Base-by-base conservation (phyloP, 352 stramenopile genomes). In the Saprolegnia parasitica region DNA sequence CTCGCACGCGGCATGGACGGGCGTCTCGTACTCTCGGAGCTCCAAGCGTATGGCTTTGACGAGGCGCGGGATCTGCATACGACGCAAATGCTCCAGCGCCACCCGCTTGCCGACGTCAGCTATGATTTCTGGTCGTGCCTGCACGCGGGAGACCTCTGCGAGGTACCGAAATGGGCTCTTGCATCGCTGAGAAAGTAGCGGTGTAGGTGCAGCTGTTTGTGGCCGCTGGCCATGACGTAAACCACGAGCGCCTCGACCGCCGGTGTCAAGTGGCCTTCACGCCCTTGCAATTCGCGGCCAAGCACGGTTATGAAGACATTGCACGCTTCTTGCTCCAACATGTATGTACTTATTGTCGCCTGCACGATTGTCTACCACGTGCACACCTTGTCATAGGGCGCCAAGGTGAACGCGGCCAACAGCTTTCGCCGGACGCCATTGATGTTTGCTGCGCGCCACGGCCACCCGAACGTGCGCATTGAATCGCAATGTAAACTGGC, bases 131-230 rank as follows among this genome's bases (percentile, higher is more conserved):
- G 58, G 58, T 42, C 49, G 26, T 54, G 35, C 4, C 20, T 67
- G 1, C 18, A 29, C 13, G 26, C 63, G 1, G 55, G 72, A 20
- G 71, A 64, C 24, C 88, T 91, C 50, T 77, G 75, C 65, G 73
- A 72, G 23, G 76, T 77, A 26, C 75, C 89, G 11, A 77, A n/a
- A n/a, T n/a, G n/a, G n/a, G n/a, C n/a, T n/a, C n/a, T n/a, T n/a
- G n/a, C n/a, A n/a, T n/a, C n/a, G n/a, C n/a, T n/a, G n/a, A n/a
- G n/a, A n/a, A n/a, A n/a, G n/a, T n/a, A n/a, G 26, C 79, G n/a
- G 26, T 47, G 2, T 78, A 87, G 21, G 72, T 86, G 3, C 79
- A 91, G 67, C 71, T 91, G 15, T 91, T 91, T 65, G 79, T 91
- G 15, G 76, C 74, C 63, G 78, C 72, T 20, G 84, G 84, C 0